Percentiles rank a stretch among this genome's conserved stretches.
These are phyloP conservation scores for Arabidopsis lyrata DNA, from an alignment of 441 rosid species.

Conservation along the genomic window DNA sequence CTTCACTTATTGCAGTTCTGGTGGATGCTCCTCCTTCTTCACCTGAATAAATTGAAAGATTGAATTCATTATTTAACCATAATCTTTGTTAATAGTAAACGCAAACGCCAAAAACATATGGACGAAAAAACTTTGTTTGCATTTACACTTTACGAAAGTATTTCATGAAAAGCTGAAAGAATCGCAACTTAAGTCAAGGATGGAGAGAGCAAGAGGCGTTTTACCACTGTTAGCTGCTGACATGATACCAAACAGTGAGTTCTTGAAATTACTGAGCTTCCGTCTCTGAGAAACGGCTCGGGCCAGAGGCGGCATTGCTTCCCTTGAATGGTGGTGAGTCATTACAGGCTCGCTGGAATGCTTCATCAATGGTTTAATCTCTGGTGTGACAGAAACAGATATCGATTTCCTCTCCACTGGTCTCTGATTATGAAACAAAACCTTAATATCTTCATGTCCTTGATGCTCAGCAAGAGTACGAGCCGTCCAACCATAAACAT, in stretches of 20 bases:
- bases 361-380: constrained; percentile 54
- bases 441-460: constrained; percentile 71
- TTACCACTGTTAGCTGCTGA: constrained; percentile 71
- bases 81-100: background rate
- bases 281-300: constrained; percentile 50
- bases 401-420: constrained; percentile 40
- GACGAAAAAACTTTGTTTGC: background rate
- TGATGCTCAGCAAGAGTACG: constrained; percentile 83
- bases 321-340: constrained; percentile 44
- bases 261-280: constrained; percentile 57
- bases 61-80: background rate
- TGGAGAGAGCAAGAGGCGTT: constrained; percentile 17
- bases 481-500: constrained; percentile 81
- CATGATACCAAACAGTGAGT: constrained; percentile 70
- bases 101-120: background rate
- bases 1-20: constrained; percentile 31
- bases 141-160: background rate
- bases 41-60: constrained; percentile 45
- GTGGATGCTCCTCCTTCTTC: constrained; percentile 48
- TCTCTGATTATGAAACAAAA: constrained; percentile 47
- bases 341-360: constrained; percentile 74
- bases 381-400: constrained; percentile 36
- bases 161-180: background rate
- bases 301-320: constrained; percentile 51
- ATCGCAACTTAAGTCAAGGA: background rate